Conservation (phyloP, 1,284 basidiomycete genomes). For the Cutaneotrichosporon sp. region DNA sequence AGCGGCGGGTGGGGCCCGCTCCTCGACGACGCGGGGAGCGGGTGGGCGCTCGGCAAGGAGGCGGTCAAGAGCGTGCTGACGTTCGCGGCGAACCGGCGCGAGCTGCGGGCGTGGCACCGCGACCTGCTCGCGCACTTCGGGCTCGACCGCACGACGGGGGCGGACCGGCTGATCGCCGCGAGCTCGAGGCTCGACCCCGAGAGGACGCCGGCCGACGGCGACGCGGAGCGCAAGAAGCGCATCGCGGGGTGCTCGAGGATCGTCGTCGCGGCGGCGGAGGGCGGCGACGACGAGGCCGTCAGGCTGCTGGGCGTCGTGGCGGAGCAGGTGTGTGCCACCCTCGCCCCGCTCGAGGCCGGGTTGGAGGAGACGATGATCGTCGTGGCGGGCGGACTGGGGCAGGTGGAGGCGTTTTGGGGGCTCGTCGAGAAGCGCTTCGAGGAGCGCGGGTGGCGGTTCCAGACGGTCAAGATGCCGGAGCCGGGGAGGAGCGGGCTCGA, state of each 20-base stretch:
- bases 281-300: conserved; percentile 14
- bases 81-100: conserved; percentile 16
- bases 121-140: conserved; percentile 15
- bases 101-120: conserved; percentile 14
- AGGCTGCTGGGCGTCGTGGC: conserved; percentile 17
- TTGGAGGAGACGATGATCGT: conserved; percentile 15
- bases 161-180: conserved; percentile 17
- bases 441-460: conserved; percentile 18
- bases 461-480: conserved; percentile 16
- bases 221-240: conserved; percentile 20
- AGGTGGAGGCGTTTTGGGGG: conserved; percentile 17
- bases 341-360: conserved; percentile 15
- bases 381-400: conserved; percentile 21
- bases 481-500: conserved; percentile 17
- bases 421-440: conserved; percentile 12
- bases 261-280: conserved; percentile 14
- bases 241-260: conserved; percentile 21
- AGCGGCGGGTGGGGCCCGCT: conserved; percentile 26
- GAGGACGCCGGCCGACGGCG: conserved; percentile 6
- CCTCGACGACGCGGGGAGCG: conserved; percentile 26
- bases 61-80: conserved; percentile 18
- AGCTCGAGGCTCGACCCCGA: neutral
- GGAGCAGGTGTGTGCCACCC: conserved; percentile 22
- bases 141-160: neutral
- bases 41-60: conserved; percentile 22